A percentile compares a stretch with the other conserved stretches of the same genome.
These are phyloP conservation scores for Capniomyces stellatus DNA, from an alignment of 371 early-diverging fungal species.

Conservation along the genomic window DNA sequence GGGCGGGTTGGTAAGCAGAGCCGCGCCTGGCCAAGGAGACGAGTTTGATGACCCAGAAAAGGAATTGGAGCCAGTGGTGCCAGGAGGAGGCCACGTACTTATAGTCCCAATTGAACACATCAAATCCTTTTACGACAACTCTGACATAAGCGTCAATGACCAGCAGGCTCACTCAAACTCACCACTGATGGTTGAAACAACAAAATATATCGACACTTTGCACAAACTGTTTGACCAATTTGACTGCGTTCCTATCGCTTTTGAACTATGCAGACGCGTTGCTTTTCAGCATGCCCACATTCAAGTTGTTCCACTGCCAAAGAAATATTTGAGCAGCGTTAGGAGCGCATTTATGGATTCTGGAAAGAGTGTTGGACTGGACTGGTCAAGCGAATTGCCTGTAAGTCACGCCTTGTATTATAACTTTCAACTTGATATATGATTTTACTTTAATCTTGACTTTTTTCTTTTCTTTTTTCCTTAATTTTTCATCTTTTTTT, in stretches of 20 bases:
- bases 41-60: background rate
- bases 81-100: conserved; percentile 33
- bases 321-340: conserved; percentile 4
- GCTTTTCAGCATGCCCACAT: conserved; percentile 16
- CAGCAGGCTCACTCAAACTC: background rate
- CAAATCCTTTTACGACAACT: conserved; percentile 10
- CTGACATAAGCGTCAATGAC: conserved; percentile 3
- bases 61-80: conserved; percentile 7
- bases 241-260: conserved; percentile 16
- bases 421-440: too few species aligned
- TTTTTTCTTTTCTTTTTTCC: background rate
- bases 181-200: conserved; percentile 3
- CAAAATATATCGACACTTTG: conserved; percentile 7
- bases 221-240: conserved; percentile 11
- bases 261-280: conserved; percentile 16
- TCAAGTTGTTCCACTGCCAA: conserved; percentile 24
- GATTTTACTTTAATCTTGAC: background rate
- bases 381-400: conserved; percentile 7
- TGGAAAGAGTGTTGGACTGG: conserved; percentile 6
- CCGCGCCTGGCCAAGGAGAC: background rate
- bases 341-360: conserved; percentile 6
- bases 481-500: background rate
- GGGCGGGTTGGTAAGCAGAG: conserved; percentile 28
- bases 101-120: conserved; percentile 38
- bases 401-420: conserved; percentile 3